phyloP scores from a whole-genome alignment of 164 flowering plant species.

The Buxus sempervirens region DNA sequence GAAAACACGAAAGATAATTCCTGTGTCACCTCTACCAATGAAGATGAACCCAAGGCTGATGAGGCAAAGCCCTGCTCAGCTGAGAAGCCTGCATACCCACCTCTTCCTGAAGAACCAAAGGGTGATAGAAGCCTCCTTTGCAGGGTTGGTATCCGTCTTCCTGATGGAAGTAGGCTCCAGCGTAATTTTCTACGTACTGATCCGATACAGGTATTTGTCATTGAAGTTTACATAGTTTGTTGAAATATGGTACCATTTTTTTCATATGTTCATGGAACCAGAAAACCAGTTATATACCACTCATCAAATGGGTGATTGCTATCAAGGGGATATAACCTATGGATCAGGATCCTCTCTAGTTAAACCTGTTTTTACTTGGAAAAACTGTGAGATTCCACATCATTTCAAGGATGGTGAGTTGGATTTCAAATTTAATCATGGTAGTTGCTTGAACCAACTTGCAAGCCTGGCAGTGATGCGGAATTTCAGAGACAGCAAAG shows the following conservation, averaged over 20 bases:
- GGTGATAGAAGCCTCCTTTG: conserved; percentile 76
- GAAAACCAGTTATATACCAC: not conserved
- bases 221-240: not conserved
- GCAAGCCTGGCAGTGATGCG: no score
- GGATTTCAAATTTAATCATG: no score
- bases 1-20: conserved; percentile 34
- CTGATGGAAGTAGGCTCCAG: conserved; percentile 89
- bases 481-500: no score
- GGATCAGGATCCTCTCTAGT: no score
- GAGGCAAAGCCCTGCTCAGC: conserved; percentile 24
- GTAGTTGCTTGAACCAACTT: no score
- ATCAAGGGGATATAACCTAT: no score
- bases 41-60: conserved; percentile 15
- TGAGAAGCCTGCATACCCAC: conserved; percentile 51
- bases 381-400: no score
- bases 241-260: not conserved
- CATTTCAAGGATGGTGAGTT: no score
- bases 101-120: conserved; percentile 89
- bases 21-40: conserved; percentile 12
- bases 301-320: not conserved
- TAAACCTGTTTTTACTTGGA: no score
- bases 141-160: conserved; percentile 89
- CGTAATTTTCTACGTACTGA: conserved; percentile 79
- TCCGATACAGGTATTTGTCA: conserved; percentile 62
- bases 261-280: no score